These are phyloP conservation scores for Gomphus sp. DNA, from an alignment of 1,284 basidiomycete species.

Conservation along the genomic window DNA sequence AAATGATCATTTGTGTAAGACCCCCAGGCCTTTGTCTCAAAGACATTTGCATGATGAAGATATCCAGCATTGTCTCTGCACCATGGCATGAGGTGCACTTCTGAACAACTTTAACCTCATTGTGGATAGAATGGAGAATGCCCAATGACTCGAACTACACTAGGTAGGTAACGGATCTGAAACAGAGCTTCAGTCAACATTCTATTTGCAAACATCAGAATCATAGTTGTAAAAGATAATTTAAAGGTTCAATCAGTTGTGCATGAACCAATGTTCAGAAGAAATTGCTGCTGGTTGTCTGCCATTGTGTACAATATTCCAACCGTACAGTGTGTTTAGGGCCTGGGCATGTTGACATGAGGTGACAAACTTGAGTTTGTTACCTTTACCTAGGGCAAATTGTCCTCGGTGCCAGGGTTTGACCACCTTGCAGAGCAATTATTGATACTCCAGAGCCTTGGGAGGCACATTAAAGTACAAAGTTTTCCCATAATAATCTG, in stretches of 20 bases:
- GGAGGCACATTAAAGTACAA: background rate
- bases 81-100: too few species aligned
- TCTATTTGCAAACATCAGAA: background rate
- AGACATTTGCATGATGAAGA: too few species aligned
- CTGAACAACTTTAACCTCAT: background rate
- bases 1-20: too few species aligned
- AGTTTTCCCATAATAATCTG: background rate
- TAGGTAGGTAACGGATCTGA: background rate
- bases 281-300: background rate
- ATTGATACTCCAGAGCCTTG: background rate
- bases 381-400: background rate
- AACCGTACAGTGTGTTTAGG: background rate
- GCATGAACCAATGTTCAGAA: background rate
- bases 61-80: too few species aligned
- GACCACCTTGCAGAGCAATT: background rate
- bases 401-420: background rate
- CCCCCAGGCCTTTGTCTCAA: too few species aligned
- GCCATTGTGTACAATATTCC: background rate
- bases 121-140: background rate
- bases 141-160: background rate
- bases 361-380: too few species aligned
- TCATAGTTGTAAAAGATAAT: background rate
- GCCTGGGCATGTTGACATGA: background rate
- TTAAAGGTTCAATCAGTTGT: background rate
- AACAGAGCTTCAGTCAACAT: background rate